These are phyloP conservation scores for Melanogaster broomeanus DNA, from an alignment of 768 basidiomycete species.

Conservation along the genomic window DNA sequence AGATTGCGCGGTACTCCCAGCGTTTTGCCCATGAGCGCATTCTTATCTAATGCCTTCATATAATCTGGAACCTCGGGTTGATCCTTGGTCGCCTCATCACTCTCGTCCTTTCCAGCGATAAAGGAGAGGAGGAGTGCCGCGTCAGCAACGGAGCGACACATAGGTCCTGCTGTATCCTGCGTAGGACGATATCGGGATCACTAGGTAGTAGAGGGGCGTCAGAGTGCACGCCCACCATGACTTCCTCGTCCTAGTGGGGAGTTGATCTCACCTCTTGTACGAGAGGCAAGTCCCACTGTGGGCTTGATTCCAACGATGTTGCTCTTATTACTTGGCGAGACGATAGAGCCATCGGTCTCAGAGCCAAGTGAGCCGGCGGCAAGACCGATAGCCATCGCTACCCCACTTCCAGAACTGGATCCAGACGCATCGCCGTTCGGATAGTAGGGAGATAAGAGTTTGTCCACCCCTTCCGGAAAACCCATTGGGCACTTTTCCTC, in stretches of 20 bases:
- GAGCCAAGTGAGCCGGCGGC: conserved; percentile 44
- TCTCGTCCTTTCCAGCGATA: conserved; percentile 54
- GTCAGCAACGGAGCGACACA: conserved; percentile 55
- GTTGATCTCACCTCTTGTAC: conserved; percentile 32
- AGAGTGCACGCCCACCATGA: background rate
- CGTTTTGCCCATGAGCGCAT: conserved; percentile 50
- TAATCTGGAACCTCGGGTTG: conserved; percentile 61
- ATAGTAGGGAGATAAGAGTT: conserved; percentile 42
- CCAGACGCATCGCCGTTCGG: conserved; percentile 43
- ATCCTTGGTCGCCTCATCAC: conserved; percentile 51
- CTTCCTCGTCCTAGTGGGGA: background rate
- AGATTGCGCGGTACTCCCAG: conserved; percentile 54
- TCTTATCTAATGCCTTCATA: conserved; percentile 48
- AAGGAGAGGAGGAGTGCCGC: conserved; percentile 53
- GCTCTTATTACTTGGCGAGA: conserved; percentile 41
- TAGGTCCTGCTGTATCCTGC: conserved; percentile 62
- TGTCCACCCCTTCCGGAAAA: conserved; percentile 52
- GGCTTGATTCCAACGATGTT: conserved; percentile 46
- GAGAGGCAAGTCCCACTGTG: conserved; percentile 42
- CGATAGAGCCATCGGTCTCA: conserved; percentile 53
- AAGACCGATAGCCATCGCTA: conserved; percentile 44
- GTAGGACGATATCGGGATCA: conserved; percentile 57
- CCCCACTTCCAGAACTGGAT: conserved; percentile 45
- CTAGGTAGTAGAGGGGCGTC: conserved; percentile 27
- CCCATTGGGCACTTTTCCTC: conserved; percentile 41